Evolutionary conservation across 495 filamentous ascomycete species (phyloP).

Genomic region (Lasiosphaeria ovina): DNA sequence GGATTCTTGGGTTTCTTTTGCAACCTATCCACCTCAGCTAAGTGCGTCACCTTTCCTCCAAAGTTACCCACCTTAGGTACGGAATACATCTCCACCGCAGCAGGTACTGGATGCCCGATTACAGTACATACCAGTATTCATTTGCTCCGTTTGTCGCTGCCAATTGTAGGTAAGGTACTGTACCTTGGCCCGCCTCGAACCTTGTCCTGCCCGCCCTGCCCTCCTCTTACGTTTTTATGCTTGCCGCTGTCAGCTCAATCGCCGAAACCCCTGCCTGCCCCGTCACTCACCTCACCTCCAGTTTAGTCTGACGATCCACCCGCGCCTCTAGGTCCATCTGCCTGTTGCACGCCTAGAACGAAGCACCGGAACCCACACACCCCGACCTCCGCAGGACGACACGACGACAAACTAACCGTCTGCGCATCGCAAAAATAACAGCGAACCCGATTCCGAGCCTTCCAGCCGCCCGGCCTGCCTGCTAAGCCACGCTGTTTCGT

Average conservation of each 20-base stretch:
- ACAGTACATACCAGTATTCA: neutral
- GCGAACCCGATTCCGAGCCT: neutral
- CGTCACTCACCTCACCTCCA: neutral
- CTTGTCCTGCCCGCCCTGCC: neutral
- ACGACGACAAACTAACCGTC: neutral
- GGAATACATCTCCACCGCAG: neutral
- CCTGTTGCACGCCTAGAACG: too few species aligned
- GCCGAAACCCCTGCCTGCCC: neutral
- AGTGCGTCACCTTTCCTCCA: slow-evolving; percentile 5
- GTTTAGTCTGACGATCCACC: neutral
- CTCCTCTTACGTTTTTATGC: neutral
- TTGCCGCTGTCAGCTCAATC: neutral
- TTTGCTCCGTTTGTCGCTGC: neutral
- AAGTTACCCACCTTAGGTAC: neutral
- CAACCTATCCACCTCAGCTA: neutral
- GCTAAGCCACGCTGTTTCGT: too few species aligned
- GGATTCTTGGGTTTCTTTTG: neutral
- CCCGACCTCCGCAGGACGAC: neutral
- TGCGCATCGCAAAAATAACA: neutral
- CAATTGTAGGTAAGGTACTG: neutral
- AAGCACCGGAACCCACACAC: neutral
- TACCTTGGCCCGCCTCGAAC: neutral
- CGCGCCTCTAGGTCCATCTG: too few species aligned
- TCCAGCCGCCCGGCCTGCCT: neutral
- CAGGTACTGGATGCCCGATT: neutral